These are phyloP conservation scores for Cyberlindnera suaveolens DNA, from an alignment of 805 yeast genomes.

Conservation along the genomic window DNA sequence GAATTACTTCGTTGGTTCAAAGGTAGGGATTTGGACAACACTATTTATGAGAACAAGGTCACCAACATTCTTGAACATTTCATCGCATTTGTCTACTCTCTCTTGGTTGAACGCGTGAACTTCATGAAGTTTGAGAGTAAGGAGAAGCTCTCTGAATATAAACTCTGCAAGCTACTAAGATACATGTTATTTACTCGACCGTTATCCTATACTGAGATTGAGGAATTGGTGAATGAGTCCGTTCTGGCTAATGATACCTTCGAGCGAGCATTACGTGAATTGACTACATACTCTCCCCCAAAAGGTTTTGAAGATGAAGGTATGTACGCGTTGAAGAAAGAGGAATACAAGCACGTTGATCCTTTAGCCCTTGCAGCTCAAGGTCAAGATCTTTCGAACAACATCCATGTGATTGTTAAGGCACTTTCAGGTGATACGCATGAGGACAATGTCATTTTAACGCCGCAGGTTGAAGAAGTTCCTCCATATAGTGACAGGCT, in stretches of 20 bases:
- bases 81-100: slow-evolving; percentile 58
- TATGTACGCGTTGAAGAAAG: slow-evolving; percentile 50
- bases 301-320: slow-evolving; percentile 64
- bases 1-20: slow-evolving; percentile 46
- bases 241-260: slow-evolving; percentile 42
- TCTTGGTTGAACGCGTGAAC: slow-evolving; percentile 64
- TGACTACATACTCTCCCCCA: slow-evolving; percentile 59
- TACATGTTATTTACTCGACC: slow-evolving; percentile 49
- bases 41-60: slow-evolving; percentile 42
- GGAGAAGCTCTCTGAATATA: slow-evolving; percentile 23
- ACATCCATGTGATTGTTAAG: slow-evolving; percentile 40
- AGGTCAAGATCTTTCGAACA: slow-evolving; percentile 42
- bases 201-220: slow-evolving; percentile 45
- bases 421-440: slow-evolving; percentile 29
- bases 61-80: slow-evolving; percentile 74
- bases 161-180: slow-evolving; percentile 37
- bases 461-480: slow-evolving; percentile 34
- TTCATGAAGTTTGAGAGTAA: slow-evolving; percentile 37
- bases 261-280: slow-evolving; percentile 53
- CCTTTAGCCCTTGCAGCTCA: slow-evolving; percentile 47
- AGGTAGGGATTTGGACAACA: slow-evolving; percentile 30
- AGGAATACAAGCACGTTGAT: slow-evolving; percentile 43
- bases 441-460: slow-evolving; percentile 36
- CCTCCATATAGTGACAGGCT: slow-evolving; percentile 33
- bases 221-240: slow-evolving; percentile 30